Evolutionary conservation across 331 rosid species (phyloP).

Genomic region (Malus hybrid): DNA sequence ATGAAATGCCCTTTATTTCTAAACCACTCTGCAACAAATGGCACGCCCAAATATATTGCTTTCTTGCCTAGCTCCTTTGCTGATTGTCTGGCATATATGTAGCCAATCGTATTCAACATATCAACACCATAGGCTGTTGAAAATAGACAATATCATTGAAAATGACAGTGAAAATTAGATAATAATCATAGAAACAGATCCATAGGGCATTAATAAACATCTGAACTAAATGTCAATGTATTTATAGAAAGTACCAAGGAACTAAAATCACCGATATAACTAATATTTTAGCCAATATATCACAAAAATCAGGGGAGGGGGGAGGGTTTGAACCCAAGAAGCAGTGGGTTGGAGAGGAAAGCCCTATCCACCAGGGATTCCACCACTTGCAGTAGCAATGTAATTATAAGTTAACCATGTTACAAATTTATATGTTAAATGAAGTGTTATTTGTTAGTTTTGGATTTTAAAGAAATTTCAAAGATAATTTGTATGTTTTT

Average conservation of each 20-base stretch:
- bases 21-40: conserved; percentile 97
- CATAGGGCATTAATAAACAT: neutral
- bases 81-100: conserved; percentile 89
- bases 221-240: neutral
- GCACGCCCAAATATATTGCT: conserved; percentile 92
- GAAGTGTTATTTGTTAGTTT: no score
- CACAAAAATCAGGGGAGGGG: no score
- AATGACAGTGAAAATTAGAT: neutral
- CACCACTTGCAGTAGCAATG: no score
- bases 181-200: conserved; percentile 16
- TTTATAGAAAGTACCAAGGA: neutral
- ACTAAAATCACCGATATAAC: no score
- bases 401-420: no score
- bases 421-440: no score
- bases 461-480: no score
- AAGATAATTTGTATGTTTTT: no score
- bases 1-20: conserved; percentile 97
- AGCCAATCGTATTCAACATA: conserved; percentile 95
- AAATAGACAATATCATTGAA: conserved; percentile 22
- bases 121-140: conserved; percentile 85
- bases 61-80: conserved; percentile 98
- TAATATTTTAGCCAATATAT: no score
- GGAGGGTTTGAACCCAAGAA: no score
- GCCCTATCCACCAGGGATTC: no score
- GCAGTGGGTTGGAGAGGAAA: no score